Evolutionary conservation across 2,329 filamentous ascomycete species (phyloP).

Genomic region (Onygena corvina): DNA sequence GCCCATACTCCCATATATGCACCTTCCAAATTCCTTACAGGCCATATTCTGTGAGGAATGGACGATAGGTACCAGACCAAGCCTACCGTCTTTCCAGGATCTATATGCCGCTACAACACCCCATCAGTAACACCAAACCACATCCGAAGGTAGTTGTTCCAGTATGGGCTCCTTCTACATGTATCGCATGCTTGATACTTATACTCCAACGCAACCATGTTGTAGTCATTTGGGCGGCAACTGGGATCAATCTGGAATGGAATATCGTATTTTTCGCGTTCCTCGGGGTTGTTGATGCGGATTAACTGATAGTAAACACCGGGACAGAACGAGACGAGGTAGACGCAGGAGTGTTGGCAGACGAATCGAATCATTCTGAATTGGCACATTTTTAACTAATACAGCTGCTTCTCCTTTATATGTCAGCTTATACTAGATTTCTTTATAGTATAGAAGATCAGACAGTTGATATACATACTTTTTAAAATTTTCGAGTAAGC

Average conservation of each 20-base stretch:
- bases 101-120: neutral
- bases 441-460: neutral
- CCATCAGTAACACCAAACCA: neutral
- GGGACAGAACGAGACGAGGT: conserved; percentile 20
- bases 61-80: neutral
- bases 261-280: conserved; percentile 14
- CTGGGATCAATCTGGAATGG: conserved; percentile 11
- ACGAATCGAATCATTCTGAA: conserved; percentile 18
- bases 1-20: conserved; percentile 1
- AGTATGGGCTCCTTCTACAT: conserved; percentile 1
- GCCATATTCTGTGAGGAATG: neutral
- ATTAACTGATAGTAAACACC: conserved; percentile 19
- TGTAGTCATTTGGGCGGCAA: conserved; percentile 11
- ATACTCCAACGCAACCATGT: conserved; percentile 6
- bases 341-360: conserved; percentile 21
- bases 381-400: conserved; percentile 20
- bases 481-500: too few relatives aligned
- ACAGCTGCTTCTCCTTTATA: neutral
- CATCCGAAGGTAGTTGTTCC: neutral
- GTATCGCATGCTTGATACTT: conserved; percentile 4
- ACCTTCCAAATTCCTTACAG: conserved; percentile 5
- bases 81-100: too few relatives aligned
- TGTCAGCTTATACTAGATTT: neutral
- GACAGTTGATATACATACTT: too few relatives aligned
- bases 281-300: conserved; percentile 23